A percentile compares a stretch with the other conserved stretches of the same genome.
Evolutionary conservation across 2,329 filamentous ascomycete genomes (phyloP).

Genomic region (Penicillium digitatum): DNA sequence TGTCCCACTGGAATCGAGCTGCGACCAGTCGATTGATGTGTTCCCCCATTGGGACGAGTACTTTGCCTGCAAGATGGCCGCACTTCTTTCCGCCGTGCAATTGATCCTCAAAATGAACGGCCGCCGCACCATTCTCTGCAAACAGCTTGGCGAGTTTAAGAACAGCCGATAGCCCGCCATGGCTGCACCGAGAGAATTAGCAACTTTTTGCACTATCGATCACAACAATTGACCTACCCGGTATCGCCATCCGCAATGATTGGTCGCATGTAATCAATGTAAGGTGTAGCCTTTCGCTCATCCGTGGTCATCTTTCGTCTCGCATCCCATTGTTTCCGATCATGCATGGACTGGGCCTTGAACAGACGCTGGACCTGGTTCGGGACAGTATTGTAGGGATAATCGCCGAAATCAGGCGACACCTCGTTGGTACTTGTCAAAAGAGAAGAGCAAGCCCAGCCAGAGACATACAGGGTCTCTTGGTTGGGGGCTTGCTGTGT

Average conservation of each 20-base stretch:
- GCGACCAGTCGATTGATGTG: constrained; percentile 94
- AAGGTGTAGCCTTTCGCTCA: constrained; percentile 71
- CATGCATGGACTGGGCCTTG: constrained; percentile 95
- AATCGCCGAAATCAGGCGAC: constrained; percentile 95
- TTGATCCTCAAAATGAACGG: constrained; percentile 97
- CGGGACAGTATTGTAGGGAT: constrained; percentile 97
- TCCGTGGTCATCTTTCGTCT: constrained; percentile 72
- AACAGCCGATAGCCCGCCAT: constrained; percentile 87
- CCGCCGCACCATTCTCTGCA: constrained; percentile 92
- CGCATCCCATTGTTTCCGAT: constrained; percentile 89
- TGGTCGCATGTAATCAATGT: constrained; percentile 86
- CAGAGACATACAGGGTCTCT: constrained; percentile 91
- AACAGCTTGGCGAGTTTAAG: constrained; percentile 96
- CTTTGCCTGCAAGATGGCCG: constrained; percentile 92
- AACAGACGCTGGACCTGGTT: constrained; percentile 95
- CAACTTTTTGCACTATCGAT: background rate
- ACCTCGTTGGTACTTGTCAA: constrained; percentile 95
- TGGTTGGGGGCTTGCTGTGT: constrained; percentile 95
- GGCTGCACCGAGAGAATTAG: constrained; percentile 46
- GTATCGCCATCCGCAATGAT: constrained; percentile 97
- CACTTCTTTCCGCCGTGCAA: constrained; percentile 98
- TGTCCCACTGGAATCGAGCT: constrained; percentile 93
- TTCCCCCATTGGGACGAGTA: constrained; percentile 86
- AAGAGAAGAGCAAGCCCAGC: constrained; percentile 94
- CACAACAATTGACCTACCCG: constrained; percentile 46